Base-by-base conservation (phyloP, 306 rosid genomes). In the Hylodesmum podocarpum region DNA sequence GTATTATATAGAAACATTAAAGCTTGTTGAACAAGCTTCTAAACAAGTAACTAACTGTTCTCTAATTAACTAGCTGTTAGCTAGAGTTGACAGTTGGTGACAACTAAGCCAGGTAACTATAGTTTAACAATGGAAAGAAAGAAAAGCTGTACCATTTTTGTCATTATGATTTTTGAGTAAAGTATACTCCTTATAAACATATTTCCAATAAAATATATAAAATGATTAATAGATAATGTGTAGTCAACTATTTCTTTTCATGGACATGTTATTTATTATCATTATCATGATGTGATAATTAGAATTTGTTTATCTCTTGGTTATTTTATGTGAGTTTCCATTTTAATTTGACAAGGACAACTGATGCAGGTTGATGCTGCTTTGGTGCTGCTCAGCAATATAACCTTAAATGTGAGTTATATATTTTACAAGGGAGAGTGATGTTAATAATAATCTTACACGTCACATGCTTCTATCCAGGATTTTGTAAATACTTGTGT, bases 341-440 rank as follows among this genome's bases (percentile, higher is more conserved):
- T 46, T 74, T 53, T 85, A 50, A 59, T 43, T 82, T 75, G 70
- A 75, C 80, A 66, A 73, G 40, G 25, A 25, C 53, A 63, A 77
- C 68, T 74, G 62, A 70, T 85, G 88, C 91, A 94, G 98, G 96
- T 83, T 27, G 97, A 94, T 81, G 96, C 93, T 69, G 88, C 97
- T 78, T 73, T 91, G 73, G 53, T 84, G 63, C 95, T 94, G 58
- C 96, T 94, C 70, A 88, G 97, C 47, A 88, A 87, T 86, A 90
- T 91, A 81, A 84, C 88, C 75, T 85, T 89, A 70, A 87, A 84
- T 87, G 98, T 94, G 87, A 85, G 97, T 87, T 55, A 36, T 6
- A 66, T 66, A 64, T n/a, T 76, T 73, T 58, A 72, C 80, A 53
- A 37, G 6, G 18, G 51, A 47, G 75, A 40, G 25, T 58, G 41